These are phyloP conservation scores for Xylariaceae sp. DNA, from an alignment of 2,329 filamentous ascomycete genomes.

Conservation along the genomic window DNA sequence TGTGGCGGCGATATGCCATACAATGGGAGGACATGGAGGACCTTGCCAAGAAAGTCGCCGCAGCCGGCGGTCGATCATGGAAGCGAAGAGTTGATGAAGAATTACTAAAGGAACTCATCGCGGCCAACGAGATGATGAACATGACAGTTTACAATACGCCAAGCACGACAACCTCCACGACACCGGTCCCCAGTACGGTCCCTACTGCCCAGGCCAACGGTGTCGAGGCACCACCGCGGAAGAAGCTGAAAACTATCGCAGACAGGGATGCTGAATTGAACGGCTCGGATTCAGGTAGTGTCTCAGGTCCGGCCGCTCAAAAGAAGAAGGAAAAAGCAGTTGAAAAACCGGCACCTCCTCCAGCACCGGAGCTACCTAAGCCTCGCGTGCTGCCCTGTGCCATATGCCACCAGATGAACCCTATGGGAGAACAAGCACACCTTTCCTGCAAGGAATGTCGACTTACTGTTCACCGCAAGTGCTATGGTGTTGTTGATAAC, in stretches of 20 bases:
- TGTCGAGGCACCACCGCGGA: slow-evolving; percentile 60
- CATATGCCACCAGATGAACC: slow-evolving; percentile 76
- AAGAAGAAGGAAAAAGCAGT: slow-evolving; percentile 65
- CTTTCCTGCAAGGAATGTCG: slow-evolving; percentile 85
- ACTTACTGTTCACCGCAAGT: slow-evolving; percentile 86
- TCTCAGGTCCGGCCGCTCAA: slow-evolving; percentile 41
- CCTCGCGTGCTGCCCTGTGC: slow-evolving; percentile 81
- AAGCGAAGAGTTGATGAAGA: slow-evolving; percentile 93
- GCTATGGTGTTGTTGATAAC: slow-evolving; percentile 81
- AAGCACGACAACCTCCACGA: slow-evolving; percentile 31
- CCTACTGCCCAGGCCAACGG: slow-evolving; percentile 33
- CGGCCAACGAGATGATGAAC: slow-evolving; percentile 64
- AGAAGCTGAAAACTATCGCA: slow-evolving; percentile 62
- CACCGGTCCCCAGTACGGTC: slow-evolving; percentile 37
- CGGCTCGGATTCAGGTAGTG: slow-evolving; percentile 50
- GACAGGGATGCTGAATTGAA: slow-evolving; percentile 56
- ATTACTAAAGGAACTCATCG: slow-evolving; percentile 71
- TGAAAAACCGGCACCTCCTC: slow-evolving; percentile 65
- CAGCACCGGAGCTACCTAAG: slow-evolving; percentile 75
- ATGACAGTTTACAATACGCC: slow-evolving; percentile 45
- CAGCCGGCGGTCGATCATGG: slow-evolving; percentile 78
- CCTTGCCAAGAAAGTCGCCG: slow-evolving; percentile 81
- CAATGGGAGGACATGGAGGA: slow-evolving; percentile 96
- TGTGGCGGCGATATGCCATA: slow-evolving; percentile 95
- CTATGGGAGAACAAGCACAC: slow-evolving; percentile 66